Base-by-base conservation (phyloP, 495 filamentous ascomycete genomes). In the Talaromyces nanjingensis region DNA sequence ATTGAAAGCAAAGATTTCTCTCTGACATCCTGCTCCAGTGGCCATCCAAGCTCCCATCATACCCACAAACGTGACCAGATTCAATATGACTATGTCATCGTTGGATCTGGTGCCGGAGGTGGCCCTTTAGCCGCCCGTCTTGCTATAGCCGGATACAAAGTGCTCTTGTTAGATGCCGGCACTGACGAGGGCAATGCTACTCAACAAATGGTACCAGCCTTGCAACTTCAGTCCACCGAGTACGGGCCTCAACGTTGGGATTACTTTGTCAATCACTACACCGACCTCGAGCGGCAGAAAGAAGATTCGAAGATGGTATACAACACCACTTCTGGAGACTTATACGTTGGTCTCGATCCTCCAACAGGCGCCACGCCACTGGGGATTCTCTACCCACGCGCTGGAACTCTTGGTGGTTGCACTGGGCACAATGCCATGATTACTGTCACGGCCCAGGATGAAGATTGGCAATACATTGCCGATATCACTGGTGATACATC, bases 101-200 rank as follows among this genome's bases (percentile, higher is more conserved):
- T 89, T 0, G 87, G 87, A 37, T 83, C 79, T 39, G 87, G 87
- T 20, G 83, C 87, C 4, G 87, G 87, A 18, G 87, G 87, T 9
- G 85, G 84, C 5, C 85, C 85, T 8, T 69, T 90, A 3, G 86
- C 87, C 0, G 80, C 81, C 9, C 80, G 84, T 14, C 82, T 89
- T 11, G 87, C 85, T 3, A 72, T 82, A 25, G 84, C 83, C 25
- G 86, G 85, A 12, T 81, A 83, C 66, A 83, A 77, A 45, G 84
- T 83, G 1, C 78, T 89, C 4, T 72, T 90, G 9, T 75, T 90
- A 49, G 87, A 90, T 67, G 84, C 87, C 0, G 87, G 87, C 22
- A 79, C 82, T 58, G 86, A 90, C 65, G 77, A 86, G 55, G 83
- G 82, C 4, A 71, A 77, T 4, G 73, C 69, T 49, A 33, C 59